Evolutionary conservation across 208 protist genomes (phyloP), one percentile per base, ranked within the genome.

Genomic region (Lotmaria passim): DNA sequence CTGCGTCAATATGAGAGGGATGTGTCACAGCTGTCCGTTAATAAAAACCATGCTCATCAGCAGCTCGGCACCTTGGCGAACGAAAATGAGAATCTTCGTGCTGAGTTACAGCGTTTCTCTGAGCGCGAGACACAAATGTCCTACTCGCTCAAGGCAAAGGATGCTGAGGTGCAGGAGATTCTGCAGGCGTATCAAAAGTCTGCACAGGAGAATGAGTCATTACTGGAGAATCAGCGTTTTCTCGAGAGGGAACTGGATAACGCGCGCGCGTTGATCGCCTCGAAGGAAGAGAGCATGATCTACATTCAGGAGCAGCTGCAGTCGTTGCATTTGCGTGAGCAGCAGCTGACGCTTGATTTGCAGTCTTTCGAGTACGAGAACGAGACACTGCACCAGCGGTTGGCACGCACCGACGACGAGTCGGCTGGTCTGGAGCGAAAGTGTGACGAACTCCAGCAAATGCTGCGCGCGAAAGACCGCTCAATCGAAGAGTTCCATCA

Each of bases 351-450:
- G 19, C 57, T 96, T 11, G 87, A 96, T 73, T 56, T 93, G 26
- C 90, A 96, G 48, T 73, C 86, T 14, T 88, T 88, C 52, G 90
- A 93, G 52, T 93, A 93, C 55, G 86, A 93, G 56, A 93, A 92
- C 50, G 76, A 81, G 24, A 82, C 87, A 34, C 75, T 93, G 3
- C 87, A 96, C 59, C 81, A 89, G 12, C 78, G 83, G 19, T 50
- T 93, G 48, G 72, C 90, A 5, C 80, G 91, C 50, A 41, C 67
- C 7, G 82, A 92, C 21, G 65, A 78, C 3, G 71, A 70, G 12
- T 46, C 65, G 7, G 69, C 73, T 5, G 75, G 89, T 17, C 52
- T 84, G 8, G 82, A 93, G 39, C 31, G 51, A 34, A 80, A 75
- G 39, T 85, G 78, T 43, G 50, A 66, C 48, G 87, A 93, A 28